Evolutionary conservation across 331 rosid species (phyloP), one percentile per base, ranked within the genome.

Genomic region (Stylosanthes scabra): DNA sequence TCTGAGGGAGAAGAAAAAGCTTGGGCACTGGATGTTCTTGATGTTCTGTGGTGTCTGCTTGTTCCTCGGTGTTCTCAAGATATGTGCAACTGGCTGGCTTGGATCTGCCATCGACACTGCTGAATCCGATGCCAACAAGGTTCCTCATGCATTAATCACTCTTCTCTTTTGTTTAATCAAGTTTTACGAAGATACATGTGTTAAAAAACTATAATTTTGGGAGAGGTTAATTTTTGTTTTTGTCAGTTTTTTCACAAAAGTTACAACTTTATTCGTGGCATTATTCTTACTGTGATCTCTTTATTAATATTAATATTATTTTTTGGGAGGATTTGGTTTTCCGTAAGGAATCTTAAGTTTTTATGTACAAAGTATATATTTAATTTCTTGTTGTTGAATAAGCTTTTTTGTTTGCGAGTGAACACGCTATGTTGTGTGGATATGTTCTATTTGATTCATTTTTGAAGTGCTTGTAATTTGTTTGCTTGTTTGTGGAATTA

Each of bases 21-120:
- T 95, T 71, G 97, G 99, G 55, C 97, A 92, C 76, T 95, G 84
- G 91, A 91, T 95, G 97, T 90, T 95, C 77, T 71, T 91, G 31
- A 52, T 84, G 55, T 95, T 95, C 71, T 95, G 99, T 76, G 93
- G 93, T 14, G 39, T 87, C 60, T 95, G 99, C 72, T 70, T 95
- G 74, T 95, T 95, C 83, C 82, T 95, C 27, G 99, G 96, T 49
- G 84, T 91, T 47, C 49, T 95, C 27, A 95, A 92, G 88, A 95
- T 95, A 14, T 91, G 97, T 66, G 89, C 94, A 8, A 87, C 90
- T 83, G 97, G 99, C 1, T 95, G 99, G 99, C 86, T 95, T 81
- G 97, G 99, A 95, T 95, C 93, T 74, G 88, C 91, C 61, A 83
- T 95, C 14, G 93, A 91, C 55, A 76, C 69, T 80, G 83, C 89